Evolutionary conservation across 148 eudicot species (phyloP).

Genomic region (Amaranthus hypochondriacus): DNA sequence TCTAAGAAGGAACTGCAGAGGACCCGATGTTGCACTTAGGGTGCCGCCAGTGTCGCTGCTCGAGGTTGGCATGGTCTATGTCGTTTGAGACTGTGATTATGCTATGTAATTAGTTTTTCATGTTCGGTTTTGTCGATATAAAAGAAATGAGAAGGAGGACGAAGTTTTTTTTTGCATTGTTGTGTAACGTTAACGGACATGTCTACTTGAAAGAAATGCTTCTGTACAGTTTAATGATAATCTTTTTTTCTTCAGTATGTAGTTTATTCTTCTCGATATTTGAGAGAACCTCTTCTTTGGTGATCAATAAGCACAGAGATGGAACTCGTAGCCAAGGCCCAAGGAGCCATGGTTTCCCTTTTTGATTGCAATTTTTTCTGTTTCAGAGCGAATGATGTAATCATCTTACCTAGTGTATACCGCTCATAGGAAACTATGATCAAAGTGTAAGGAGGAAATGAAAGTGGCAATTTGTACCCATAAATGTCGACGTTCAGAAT

Average conservation of each 20-base stretch:
- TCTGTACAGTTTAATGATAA: constrained; percentile 3
- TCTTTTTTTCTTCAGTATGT: neutral
- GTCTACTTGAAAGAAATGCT: neutral
- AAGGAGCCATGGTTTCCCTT: no score
- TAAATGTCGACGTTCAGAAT: no score
- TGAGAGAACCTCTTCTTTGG: no score
- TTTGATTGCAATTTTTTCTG: no score
- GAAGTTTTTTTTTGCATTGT: constrained; percentile 8
- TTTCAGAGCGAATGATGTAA: neutral
- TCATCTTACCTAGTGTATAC: neutral
- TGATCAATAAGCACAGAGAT: no score
- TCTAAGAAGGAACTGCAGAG: constrained; percentile 77
- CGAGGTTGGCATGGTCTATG: constrained; percentile 94
- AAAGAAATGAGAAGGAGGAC: neutral
- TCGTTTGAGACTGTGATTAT: constrained; percentile 36
- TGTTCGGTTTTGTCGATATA: constrained; percentile 12
- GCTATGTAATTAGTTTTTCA: constrained; percentile 14
- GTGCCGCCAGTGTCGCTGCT: constrained; percentile 84
- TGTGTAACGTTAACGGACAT: neutral
- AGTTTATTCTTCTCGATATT: no score
- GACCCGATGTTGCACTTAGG: constrained; percentile 66
- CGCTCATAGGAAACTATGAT: no score
- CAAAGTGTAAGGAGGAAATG: no score
- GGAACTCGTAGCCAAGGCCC: no score
- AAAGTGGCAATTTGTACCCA: no score